Base-by-base conservation (phyloP, 805 yeast genomes). In the Saturnispora dispora region DNA sequence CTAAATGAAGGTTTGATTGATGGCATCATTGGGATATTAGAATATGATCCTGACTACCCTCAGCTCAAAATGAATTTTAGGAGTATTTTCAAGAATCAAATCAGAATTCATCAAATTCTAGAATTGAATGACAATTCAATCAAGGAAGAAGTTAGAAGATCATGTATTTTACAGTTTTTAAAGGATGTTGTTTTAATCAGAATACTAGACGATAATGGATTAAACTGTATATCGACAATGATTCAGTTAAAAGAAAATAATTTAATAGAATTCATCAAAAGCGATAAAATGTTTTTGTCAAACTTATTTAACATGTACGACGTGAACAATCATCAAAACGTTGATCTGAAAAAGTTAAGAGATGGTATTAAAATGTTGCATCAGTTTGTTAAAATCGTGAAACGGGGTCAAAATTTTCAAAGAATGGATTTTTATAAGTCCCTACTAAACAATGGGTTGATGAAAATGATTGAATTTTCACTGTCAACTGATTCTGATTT, bases 21-120 rank as follows among this genome's bases (percentile, higher is more conserved):
- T 59, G 85, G 85, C 1, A 68, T 88, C 3, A 76, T 83, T 11
- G 96, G 96, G 1, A 84, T 88, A 11, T 67, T 91, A 45, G 99
- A 93, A 65, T 85, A 88, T 65, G 97, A 93, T 64, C 85, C 93
- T 0, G 95, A 87, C 52, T 88, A 77, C 60, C 96, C 96, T 1
- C 73, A 74, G 13, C 74, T 75, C 56, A 89, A 88, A 65, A 88
- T 96, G 4, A 84, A 87, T 58, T 88, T 87, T 68, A 71, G 96
- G 48, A 79, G 78, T 22, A 84, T 78, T 60, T 64, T 88, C 32
- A 61, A 63, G 3, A 75, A 81, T 55, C 79, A 79, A 45, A 68
- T 82, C 6, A 73, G 74, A 40, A 84, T 86, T 68, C 84, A 83
- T 63, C 83, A 84, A 57, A 85, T 89, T 3, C 68, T 87, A 15